phyloP scores from a whole-genome alignment of 23 red algal species.

The Gracilaria domingensis region DNA sequence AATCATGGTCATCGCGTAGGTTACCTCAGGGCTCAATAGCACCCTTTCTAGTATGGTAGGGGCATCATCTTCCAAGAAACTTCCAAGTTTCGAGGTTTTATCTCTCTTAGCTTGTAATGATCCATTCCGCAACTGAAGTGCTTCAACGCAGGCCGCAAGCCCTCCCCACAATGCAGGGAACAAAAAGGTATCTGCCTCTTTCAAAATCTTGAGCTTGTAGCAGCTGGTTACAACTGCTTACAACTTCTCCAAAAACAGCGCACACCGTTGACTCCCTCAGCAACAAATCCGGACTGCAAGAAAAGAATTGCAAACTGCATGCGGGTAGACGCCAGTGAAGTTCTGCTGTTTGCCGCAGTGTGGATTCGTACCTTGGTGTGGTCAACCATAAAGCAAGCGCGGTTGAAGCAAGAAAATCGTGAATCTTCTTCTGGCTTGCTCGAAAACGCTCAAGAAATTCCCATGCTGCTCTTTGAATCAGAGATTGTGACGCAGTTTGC shows the following conservation, averaged over 20 bases:
- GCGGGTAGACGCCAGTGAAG: conserved; percentile 66
- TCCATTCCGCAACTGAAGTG: conserved; percentile 47
- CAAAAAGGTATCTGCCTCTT: conserved; percentile 46
- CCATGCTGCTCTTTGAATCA: conserved; percentile 20
- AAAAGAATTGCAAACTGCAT: conserved; percentile 61
- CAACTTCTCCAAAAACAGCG: conserved; percentile 41
- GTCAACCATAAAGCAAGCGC: conserved; percentile 61
- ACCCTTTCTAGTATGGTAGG: conserved; percentile 47
- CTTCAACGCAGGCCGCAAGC: conserved; percentile 45
- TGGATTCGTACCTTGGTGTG: conserved; percentile 13
- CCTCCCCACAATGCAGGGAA: conserved; percentile 54
- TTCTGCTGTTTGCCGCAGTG: conserved; percentile 17
- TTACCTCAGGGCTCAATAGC: conserved; percentile 53
- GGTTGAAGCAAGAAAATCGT: conserved; percentile 42
- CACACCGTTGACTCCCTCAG: conserved; percentile 48
- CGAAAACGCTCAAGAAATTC: conserved; percentile 50
- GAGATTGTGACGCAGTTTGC: conserved; percentile 24
- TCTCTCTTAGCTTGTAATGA: conserved; percentile 9
- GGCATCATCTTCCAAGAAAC: neutral
- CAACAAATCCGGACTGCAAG: conserved; percentile 26
- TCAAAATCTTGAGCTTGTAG: conserved; percentile 15
- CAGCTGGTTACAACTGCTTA: conserved; percentile 34
- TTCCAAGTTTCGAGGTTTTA: neutral
- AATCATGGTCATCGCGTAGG: conserved; percentile 51
- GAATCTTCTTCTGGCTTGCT: conserved; percentile 33